Conservation (phyloP, 257 asterid genomes). For the Solanum bukasovii region DNA sequence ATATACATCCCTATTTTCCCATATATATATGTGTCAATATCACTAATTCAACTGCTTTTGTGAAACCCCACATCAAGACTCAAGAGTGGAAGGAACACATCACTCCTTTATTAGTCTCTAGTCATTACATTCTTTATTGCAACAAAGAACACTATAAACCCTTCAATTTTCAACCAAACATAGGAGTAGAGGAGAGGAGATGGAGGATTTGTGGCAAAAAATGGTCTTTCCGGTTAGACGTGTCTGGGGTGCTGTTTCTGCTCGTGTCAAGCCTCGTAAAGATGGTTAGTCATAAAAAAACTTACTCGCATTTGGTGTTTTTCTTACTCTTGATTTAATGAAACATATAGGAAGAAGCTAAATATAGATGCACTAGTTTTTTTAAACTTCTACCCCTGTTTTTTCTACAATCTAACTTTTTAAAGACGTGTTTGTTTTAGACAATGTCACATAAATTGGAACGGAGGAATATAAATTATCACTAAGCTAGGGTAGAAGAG, state of each 20-base stretch:
- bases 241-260: constrained; percentile 53
- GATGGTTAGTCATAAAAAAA: constrained; percentile 32
- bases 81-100: background rate
- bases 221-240: constrained; percentile 66
- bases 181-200: constrained; percentile 15
- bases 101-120: background rate
- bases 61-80: background rate
- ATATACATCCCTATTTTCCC: background rate
- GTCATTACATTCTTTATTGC: background rate
- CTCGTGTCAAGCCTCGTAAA: constrained; percentile 51
- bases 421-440: background rate
- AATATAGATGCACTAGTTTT: background rate
- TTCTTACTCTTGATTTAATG: background rate
- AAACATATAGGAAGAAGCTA: background rate
- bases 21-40: too few relatives aligned
- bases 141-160: background rate
- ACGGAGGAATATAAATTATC: background rate
- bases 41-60: background rate
- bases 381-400: background rate
- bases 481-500: background rate
- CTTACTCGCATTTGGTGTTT: background rate
- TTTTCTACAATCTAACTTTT: background rate
- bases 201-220: constrained; percentile 65
- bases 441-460: background rate
- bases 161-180: background rate